Conservation (phyloP, 805 yeast species). For the Lipomyces starkeyi region DNA sequence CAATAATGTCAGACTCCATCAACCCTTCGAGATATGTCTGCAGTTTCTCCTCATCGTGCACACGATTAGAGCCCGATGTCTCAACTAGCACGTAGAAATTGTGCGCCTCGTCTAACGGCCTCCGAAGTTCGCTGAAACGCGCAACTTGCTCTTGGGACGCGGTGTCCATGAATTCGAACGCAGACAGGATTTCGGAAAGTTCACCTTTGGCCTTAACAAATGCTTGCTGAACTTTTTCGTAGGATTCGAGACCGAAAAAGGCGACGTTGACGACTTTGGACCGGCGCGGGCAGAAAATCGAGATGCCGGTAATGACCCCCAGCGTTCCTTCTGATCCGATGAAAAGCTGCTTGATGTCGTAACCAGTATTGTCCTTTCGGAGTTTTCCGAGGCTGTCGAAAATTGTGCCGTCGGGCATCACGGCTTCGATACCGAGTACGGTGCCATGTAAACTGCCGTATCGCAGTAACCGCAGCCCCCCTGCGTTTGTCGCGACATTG, state of each 20-base stretch:
- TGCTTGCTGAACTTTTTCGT: conserved; percentile 81
- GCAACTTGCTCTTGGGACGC: conserved; percentile 67
- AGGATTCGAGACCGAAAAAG: conserved; percentile 78
- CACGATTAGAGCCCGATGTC: conserved; percentile 93
- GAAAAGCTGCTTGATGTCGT: conserved; percentile 87
- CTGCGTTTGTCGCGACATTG: conserved; percentile 93
- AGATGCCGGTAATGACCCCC: conserved; percentile 88
- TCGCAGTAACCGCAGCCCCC: conserved; percentile 84
- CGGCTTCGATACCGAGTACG: conserved; percentile 89
- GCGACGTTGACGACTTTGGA: conserved; percentile 88
- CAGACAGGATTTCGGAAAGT: conserved; percentile 83
- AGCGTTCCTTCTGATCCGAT: conserved; percentile 95
- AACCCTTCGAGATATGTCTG: conserved; percentile 81
- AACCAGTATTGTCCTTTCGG: conserved; percentile 95
- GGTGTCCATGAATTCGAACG: conserved; percentile 93
- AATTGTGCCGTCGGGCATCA: conserved; percentile 87
- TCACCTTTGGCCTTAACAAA: conserved; percentile 80
- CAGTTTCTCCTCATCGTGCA: conserved; percentile 90
- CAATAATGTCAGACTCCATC: conserved; percentile 82
- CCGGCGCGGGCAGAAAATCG: conserved; percentile 86
- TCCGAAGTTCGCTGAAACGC: conserved; percentile 59
- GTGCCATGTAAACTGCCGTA: conserved; percentile 94
- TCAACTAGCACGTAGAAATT: conserved; percentile 93
- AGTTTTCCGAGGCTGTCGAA: conserved; percentile 80
- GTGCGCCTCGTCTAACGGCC: conserved; percentile 82